A percentile compares a stretch with the other conserved stretches of the same genome.
Evolutionary conservation across 2,329 filamentous ascomycete genomes (phyloP).

Genomic region (Beauveria sp.): DNA sequence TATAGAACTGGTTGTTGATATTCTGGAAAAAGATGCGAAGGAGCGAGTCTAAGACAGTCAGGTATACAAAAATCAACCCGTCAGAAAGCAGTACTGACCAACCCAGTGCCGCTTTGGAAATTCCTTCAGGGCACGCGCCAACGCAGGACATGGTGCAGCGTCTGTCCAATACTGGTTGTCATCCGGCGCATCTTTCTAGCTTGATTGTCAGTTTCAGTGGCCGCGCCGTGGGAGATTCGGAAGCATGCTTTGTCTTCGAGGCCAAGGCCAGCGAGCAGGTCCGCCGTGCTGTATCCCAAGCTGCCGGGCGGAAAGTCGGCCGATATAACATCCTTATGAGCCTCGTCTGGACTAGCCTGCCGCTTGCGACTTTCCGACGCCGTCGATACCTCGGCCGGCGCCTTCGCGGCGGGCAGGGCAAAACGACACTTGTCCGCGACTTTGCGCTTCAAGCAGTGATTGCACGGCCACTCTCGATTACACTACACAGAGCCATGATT

Average conservation of each 20-base stretch:
- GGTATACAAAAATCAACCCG: neutral
- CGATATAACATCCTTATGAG: slow-evolving; percentile 6
- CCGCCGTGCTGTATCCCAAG: slow-evolving; percentile 1
- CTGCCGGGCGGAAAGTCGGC: neutral
- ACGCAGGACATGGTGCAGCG: slow-evolving; percentile 19
- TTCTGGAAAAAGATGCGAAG: slow-evolving; percentile 31
- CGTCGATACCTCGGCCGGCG: neutral
- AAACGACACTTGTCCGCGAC: slow-evolving; percentile 30
- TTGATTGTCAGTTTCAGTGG: neutral
- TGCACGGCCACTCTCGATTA: slow-evolving; percentile 33
- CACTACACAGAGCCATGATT: slow-evolving; percentile 20
- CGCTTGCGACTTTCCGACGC: slow-evolving; percentile 7
- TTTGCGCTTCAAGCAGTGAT: slow-evolving; percentile 32
- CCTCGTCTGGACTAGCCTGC: slow-evolving; percentile 10
- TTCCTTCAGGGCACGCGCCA: slow-evolving; percentile 24
- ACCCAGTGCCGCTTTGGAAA: slow-evolving; percentile 27
- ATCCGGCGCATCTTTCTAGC: slow-evolving; percentile 14
- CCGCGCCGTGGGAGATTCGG: neutral
- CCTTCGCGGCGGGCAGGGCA: slow-evolving; percentile 16
- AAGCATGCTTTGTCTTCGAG: slow-evolving; percentile 6
- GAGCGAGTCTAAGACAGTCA: slow-evolving; percentile 22
- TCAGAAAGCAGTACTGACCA: slow-evolving; percentile 16
- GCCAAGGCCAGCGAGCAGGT: neutral
- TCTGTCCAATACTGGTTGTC: slow-evolving; percentile 16
- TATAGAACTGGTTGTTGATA: slow-evolving; percentile 33